A percentile compares a stretch with the other conserved stretches of the same genome.
phyloP scores from a whole-genome alignment of 352 stramenopile genomes.

The Pilasporangium apinafurcum region DNA sequence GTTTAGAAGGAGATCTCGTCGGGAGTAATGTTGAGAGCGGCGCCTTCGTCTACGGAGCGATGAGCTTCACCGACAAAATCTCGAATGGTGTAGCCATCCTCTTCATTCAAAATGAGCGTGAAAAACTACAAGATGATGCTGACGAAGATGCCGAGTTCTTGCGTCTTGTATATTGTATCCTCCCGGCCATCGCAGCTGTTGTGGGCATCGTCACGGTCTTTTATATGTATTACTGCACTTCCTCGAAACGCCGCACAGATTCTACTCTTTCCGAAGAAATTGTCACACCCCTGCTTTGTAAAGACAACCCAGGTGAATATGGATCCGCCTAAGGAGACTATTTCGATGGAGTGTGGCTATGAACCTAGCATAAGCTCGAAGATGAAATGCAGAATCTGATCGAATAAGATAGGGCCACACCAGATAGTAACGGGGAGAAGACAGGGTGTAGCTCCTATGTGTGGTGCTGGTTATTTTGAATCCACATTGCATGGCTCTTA shows the following conservation, averaged over 20 bases:
- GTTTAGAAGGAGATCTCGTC: conserved; percentile 73
- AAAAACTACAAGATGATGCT: conserved; percentile 55
- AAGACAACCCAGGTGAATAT: conserved; percentile 13
- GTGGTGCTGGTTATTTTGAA: too few species aligned
- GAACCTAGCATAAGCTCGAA: too few species aligned
- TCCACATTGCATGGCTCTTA: too few species aligned
- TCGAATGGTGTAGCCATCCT: conserved; percentile 79
- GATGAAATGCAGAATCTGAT: too few species aligned
- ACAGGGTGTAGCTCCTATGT: too few species aligned
- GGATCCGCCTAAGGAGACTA: too few species aligned
- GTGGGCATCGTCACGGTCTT: conserved; percentile 54
- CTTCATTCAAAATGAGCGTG: conserved; percentile 74
- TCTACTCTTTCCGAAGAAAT: conserved; percentile 14
- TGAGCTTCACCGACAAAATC: conserved; percentile 88
- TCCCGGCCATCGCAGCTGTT: conserved; percentile 55
- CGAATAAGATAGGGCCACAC: too few species aligned
- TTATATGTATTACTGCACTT: conserved; percentile 70
- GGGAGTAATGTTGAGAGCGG: conserved; percentile 79
- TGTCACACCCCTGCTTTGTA: conserved; percentile 17
- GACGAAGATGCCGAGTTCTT: conserved; percentile 62
- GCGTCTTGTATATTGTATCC: conserved; percentile 64
- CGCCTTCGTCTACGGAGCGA: conserved; percentile 81
- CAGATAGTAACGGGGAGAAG: too few species aligned
- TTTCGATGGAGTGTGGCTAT: too few species aligned
- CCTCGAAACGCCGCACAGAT: conserved; percentile 16